Base-by-base conservation (phyloP, 805 yeast genomes). In the Saccharomycopsis javanensis region DNA sequence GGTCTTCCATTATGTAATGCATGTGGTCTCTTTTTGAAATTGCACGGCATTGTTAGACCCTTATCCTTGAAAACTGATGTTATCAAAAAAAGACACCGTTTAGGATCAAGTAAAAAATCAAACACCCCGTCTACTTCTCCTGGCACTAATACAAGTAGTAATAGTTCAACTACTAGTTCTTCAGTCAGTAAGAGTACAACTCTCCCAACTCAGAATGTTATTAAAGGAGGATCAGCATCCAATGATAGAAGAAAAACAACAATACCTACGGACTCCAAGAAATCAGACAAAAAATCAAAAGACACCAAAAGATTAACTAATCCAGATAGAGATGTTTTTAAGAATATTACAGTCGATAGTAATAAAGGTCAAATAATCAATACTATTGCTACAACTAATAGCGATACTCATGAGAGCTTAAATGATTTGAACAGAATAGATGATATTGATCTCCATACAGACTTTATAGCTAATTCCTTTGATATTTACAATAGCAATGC, bases 1-100 rank as follows among this genome's bases (percentile, higher is more conserved):
- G 97, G 97, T 1, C 85, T 88, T 65, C 95, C 97, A 0, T 73
- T 92, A 59, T 92, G 98, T 72, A 92, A 92, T 69, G 98, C 99
- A 0, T 92, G 99, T 73, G 99, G 98, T 0, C 74, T 92, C 60
- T 92, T 92, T 65, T 78, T 88, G 66, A 92, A 92, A 69, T 74
- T 92, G 25, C 98, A 92, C 66, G 98, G 97, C n/a, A 92, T 89
- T 3, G 95, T 88, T 61, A 76, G 98, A 58, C 99, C 99, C 0
- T 74, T 92, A 54, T 86, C 96, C 13, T 74, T 91, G 65, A 91
- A 90, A 67, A 87, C 97, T 0, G 97, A 91, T 68, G 94, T 91
- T 1, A 91, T 92, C 57, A 89, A 90, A 69, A 88, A 90, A 70
- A 79, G 99, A 64, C 96, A 91, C 69, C 77, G 97, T 54, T 42